Evolutionary conservation across 2,329 filamentous ascomycete species (phyloP).

Genomic region (Aspergillus pseudoterreus): DNA sequence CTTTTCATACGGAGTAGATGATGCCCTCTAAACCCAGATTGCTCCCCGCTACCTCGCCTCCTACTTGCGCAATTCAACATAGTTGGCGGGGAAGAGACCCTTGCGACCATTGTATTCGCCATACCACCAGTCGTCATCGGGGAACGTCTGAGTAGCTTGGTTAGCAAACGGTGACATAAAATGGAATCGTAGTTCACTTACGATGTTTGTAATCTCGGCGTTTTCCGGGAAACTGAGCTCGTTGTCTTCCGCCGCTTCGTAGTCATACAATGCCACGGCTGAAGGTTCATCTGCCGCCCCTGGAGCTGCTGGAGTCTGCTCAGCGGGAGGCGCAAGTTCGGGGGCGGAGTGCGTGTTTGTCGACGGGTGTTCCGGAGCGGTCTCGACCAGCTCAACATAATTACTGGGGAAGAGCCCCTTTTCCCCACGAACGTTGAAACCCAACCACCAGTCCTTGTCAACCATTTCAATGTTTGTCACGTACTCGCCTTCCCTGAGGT

Average conservation of each 20-base stretch:
- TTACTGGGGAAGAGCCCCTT: constrained; percentile 93
- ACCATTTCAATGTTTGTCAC: constrained; percentile 95
- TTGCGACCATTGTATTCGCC: constrained; percentile 75
- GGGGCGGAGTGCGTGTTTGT: constrained; percentile 32
- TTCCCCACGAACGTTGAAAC: constrained; percentile 79
- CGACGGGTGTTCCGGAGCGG: constrained; percentile 36
- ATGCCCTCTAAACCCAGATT: too few relatives aligned
- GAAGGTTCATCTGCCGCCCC: constrained; percentile 51
- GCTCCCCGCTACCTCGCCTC: too few relatives aligned
- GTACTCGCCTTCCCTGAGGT: constrained; percentile 80
- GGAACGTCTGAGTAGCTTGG: constrained; percentile 66
- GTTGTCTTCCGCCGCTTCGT: constrained; percentile 96
- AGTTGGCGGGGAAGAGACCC: constrained; percentile 71
- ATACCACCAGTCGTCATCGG: constrained; percentile 98
- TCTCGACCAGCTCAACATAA: constrained; percentile 84
- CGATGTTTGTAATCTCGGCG: constrained; percentile 73
- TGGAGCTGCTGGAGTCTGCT: constrained; percentile 24
- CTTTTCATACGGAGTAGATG: too few relatives aligned
- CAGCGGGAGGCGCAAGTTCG: constrained; percentile 34
- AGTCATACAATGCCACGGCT: constrained; percentile 88
- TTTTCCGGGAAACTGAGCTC: constrained; percentile 81
- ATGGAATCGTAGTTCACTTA: constrained; percentile 43
- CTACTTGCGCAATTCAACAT: constrained; percentile 35
- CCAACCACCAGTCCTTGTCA: constrained; percentile 98
- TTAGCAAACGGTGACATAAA: constrained; percentile 19